Evolutionary conservation across 2,329 filamentous ascomycete genomes (phyloP), one percentile per base, ranked within the genome.

Genomic region (Fusarium sp.): DNA sequence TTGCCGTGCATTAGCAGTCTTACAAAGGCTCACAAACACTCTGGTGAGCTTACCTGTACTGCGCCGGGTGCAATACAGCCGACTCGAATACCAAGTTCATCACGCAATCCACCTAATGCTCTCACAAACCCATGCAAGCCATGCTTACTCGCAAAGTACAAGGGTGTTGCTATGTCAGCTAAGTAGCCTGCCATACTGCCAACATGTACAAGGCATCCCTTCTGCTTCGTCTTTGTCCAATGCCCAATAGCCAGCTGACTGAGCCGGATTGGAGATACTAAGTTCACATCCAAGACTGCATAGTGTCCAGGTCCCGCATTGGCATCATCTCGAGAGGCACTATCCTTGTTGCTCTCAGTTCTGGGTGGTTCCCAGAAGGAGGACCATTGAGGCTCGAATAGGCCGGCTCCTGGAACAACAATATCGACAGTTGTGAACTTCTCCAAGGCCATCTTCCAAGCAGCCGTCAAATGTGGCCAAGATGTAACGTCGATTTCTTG

Each of bases 71-170:
- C 82, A 16, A 81, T 76, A 42, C 76, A 79, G 38, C 77, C 50
- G 41, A 66, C 42, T 12, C 63, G 63, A 42, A 66, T 59, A 38
- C 61, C 64, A n/a, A 83, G 48, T 41, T 70, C 60, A 50, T 79
- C 77, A 28, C 78, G 78, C 36, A 84, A 62, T 5, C 58, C 72
- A 3, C 73, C 78, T 7, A 84, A 65, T 8, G 74, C 76, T 30
- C 75, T 68, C 41, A 82, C 81, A 54, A 84, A 83, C 5, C 79
- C 81, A 16, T 81, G 77, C 12, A 84, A 68, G 1, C 80, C 82
- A 53, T 80, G 77, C 76, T 84, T 84, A 61, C 78, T 81, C 12
- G 82, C 78, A 48, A 78, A 75, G 65, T 84, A 84, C 26, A 83
- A 67, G 14, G 82, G 82, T 16, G 81, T 79, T 26, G 75, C 73